Evolutionary conservation across 1,139 yeast genomes (phyloP), one percentile per base, ranked within the genome.

Genomic region (Taphrina confusa): DNA sequence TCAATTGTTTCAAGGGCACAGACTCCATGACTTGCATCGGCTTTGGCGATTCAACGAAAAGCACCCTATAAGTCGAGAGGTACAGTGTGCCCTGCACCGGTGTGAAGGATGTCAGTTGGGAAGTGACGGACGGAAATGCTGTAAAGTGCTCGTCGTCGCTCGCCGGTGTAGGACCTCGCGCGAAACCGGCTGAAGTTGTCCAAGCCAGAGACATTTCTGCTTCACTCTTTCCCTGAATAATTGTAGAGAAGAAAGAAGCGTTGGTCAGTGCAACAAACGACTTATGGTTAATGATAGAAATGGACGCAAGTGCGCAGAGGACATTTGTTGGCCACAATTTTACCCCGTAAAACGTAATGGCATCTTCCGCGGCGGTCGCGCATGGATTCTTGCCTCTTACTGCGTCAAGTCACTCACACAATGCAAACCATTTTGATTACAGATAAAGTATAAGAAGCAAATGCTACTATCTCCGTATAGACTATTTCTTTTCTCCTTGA

Each of bases 401-500:
- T n/a, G n/a, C n/a, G n/a, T n/a, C n/a, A n/a, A n/a, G n/a, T n/a
- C n/a, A n/a, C n/a, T n/a, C n/a, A n/a, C n/a, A n/a, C n/a, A n/a
- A n/a, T n/a, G n/a, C n/a, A n/a, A n/a, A n/a, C n/a, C n/a, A n/a
- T n/a, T n/a, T n/a, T n/a, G n/a, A n/a, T n/a, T n/a, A n/a, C n/a
- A n/a, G n/a, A n/a, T n/a, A n/a, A n/a, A n/a, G n/a, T n/a, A n/a
- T n/a, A n/a, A n/a, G n/a, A n/a, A n/a, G n/a, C n/a, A n/a, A n/a
- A n/a, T n/a, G n/a, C n/a, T n/a, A n/a, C n/a, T n/a, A n/a, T n/a
- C n/a, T n/a, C n/a, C n/a, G n/a, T n/a, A n/a, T n/a, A n/a, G n/a
- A n/a, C n/a, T n/a, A 51, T 34, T 61, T 60, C 57, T 68, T 68
- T 55, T 75, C 75, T 3, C 95, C 95, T 66, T 86, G 83, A 65